phyloP scores from a whole-genome alignment of 2,329 filamentous ascomycete genomes.

The Diaporthe nobilis region DNA sequence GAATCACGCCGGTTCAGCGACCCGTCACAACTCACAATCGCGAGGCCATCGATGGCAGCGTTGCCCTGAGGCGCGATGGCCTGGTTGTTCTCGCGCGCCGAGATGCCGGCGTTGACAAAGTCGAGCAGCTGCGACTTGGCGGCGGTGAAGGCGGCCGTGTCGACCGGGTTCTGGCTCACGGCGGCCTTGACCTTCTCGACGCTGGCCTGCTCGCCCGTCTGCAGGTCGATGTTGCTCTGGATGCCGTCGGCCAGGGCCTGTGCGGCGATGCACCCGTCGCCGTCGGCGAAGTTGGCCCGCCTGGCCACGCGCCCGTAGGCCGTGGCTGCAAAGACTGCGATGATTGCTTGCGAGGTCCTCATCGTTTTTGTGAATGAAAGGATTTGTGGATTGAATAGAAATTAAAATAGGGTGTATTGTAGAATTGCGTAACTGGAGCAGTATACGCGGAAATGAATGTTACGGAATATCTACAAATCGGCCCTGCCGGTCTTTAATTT shows the following conservation, averaged over 20 bases:
- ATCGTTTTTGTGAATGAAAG: background rate
- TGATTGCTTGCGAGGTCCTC: background rate
- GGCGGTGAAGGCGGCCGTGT: slow-evolving; percentile 21
- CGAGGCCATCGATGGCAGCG: slow-evolving; percentile 8
- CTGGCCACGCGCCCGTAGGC: slow-evolving; percentile 19
- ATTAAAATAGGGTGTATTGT: background rate
- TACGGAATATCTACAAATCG: background rate
- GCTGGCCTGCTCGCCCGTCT: slow-evolving; percentile 33
- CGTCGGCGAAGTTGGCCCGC: slow-evolving; percentile 29
- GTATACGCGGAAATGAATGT: background rate
- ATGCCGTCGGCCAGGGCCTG: slow-evolving; percentile 32
- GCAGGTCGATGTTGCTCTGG: slow-evolving; percentile 36
- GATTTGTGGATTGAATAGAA: background rate
- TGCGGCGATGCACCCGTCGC: slow-evolving; percentile 29
- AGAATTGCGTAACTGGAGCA: background rate
- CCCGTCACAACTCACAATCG: background rate
- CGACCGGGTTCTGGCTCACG: slow-evolving; percentile 26
- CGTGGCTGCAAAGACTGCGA: background rate
- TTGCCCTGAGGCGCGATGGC: slow-evolving; percentile 22
- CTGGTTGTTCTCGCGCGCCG: slow-evolving; percentile 23
- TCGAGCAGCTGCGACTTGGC: slow-evolving; percentile 33
- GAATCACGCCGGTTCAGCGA: too few relatives aligned
- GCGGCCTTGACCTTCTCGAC: slow-evolving; percentile 24
- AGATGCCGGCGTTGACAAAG: slow-evolving; percentile 33
- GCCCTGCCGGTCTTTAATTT: slow-evolving; percentile 9